Percentiles rank a stretch among this genome's conserved stretches.
These are phyloP conservation scores for Artemisia annua DNA, from an alignment of 129 eudicot genomes.

Conservation along the genomic window DNA sequence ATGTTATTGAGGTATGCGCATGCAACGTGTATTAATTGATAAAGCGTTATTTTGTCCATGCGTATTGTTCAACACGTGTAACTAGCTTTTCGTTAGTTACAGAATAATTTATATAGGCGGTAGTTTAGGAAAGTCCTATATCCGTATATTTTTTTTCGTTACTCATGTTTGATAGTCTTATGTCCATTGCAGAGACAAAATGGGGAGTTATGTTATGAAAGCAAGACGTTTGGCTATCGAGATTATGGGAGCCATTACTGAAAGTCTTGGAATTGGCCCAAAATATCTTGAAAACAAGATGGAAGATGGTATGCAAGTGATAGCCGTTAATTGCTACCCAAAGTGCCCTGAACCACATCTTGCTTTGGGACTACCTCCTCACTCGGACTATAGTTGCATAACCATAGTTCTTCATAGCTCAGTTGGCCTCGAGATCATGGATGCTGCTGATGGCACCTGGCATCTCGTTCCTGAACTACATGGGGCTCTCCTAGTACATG, in stretches of 20 bases:
- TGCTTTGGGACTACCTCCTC: constrained; percentile 63
- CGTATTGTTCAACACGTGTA: too few relatives aligned
- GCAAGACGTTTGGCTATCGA: constrained; percentile 40
- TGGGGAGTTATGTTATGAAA: constrained; percentile 44
- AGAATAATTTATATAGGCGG: too few relatives aligned
- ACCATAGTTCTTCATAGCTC: constrained; percentile 58
- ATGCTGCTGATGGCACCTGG: constrained; percentile 38
- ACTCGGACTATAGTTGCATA: constrained; percentile 60
- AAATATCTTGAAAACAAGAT: constrained; percentile 37
- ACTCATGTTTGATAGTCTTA: background rate
- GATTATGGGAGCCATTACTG: constrained; percentile 46
- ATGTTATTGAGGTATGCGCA: too few relatives aligned
- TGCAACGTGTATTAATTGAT: too few relatives aligned
- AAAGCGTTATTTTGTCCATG: too few relatives aligned
- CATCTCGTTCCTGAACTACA: constrained; percentile 33
- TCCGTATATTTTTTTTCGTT: background rate
- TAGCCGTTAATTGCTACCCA: constrained; percentile 65
- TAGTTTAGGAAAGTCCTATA: too few relatives aligned
- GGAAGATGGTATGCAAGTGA: constrained; percentile 54
- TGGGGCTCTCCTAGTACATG: constrained; percentile 54
- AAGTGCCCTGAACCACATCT: constrained; percentile 56
- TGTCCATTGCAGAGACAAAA: constrained; percentile 38
- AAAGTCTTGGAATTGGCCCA: constrained; percentile 58
- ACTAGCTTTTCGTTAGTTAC: too few relatives aligned
- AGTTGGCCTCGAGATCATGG: constrained; percentile 50